Conservation (phyloP, 2,329 filamentous ascomycete species). For the Achaetomium macrosporum region DNA sequence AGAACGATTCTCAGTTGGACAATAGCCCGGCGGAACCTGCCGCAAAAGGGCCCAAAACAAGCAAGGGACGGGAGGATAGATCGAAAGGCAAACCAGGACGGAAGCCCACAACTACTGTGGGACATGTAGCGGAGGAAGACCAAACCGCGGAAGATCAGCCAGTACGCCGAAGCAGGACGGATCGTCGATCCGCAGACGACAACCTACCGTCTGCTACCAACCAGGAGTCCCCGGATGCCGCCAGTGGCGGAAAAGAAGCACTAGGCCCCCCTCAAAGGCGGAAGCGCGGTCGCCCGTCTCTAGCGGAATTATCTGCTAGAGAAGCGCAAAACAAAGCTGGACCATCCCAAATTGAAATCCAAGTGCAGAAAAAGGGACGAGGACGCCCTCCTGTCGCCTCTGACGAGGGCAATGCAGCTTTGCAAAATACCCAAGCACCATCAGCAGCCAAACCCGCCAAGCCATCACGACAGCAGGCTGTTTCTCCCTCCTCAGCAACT, state of each 20-base stretch:
- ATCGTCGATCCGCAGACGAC: conserved; percentile 11
- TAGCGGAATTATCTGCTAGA: conserved; percentile 20
- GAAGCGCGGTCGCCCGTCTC: conserved; percentile 25
- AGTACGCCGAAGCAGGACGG: conserved; percentile 12
- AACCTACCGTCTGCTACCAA: conserved; percentile 10
- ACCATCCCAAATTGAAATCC: conserved; percentile 9
- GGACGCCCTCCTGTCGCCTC: neutral
- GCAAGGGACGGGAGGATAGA: conserved; percentile 5
- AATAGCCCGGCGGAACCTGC: conserved; percentile 6
- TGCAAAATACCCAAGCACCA: neutral
- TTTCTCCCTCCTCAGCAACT: neutral
- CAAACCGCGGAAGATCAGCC: conserved; percentile 1
- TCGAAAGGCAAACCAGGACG: conserved; percentile 6
- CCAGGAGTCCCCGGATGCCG: neutral
- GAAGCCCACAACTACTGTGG: conserved; percentile 1
- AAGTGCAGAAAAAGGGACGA: conserved; percentile 4
- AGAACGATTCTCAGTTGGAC: conserved; percentile 17
- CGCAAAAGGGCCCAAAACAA: neutral
- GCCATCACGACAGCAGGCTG: neutral
- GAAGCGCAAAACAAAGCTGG: conserved; percentile 20
- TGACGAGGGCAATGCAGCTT: neutral
- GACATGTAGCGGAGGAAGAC: conserved; percentile 2
- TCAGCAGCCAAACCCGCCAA: neutral
- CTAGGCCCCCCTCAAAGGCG: neutral
- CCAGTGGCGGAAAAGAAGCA: neutral